Percentiles rank a stretch among this genome's conserved stretches.
Conservation (phyloP, 768 basidiomycete genomes). For the Hebeloma cylindrosporum region DNA sequence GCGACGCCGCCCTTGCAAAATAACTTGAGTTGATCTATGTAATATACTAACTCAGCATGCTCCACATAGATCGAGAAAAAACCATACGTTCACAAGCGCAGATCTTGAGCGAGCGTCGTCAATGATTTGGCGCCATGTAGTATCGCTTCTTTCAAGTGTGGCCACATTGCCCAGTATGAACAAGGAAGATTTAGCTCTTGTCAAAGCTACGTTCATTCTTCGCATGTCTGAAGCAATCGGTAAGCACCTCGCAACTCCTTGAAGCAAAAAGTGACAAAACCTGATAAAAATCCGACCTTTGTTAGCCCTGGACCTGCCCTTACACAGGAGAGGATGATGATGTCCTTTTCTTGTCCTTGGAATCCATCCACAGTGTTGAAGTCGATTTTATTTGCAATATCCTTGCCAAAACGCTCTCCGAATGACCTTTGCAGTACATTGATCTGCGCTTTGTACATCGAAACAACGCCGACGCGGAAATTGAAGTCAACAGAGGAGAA, state of each 20-base stretch:
- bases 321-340: conserved; percentile 97
- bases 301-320: conserved; percentile 85
- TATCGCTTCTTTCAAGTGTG: conserved; percentile 85
- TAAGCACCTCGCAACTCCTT: neutral
- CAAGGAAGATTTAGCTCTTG: conserved; percentile 91
- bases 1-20: conserved; percentile 11
- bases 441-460: conserved; percentile 95
- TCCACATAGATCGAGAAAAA: neutral
- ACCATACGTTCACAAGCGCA: conserved; percentile 61
- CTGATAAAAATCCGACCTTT: conserved; percentile 86
- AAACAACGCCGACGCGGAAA: conserved; percentile 61
- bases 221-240: conserved; percentile 53
- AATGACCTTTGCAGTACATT: conserved; percentile 72
- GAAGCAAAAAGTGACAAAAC: conserved; percentile 33
- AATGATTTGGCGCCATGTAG: conserved; percentile 77
- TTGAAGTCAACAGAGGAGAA: conserved; percentile 50
- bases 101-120: conserved; percentile 68
- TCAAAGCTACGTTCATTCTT: conserved; percentile 98
- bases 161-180: conserved; percentile 91
- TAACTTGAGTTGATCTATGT: conserved; percentile 37
- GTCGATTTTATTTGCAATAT: conserved; percentile 71
- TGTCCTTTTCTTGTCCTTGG: conserved; percentile 98
- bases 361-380: conserved; percentile 99
- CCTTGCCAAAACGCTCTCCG: conserved; percentile 63
- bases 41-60: neutral